Conservation (phyloP, 164 flowering plant genomes). For the Aristolochia contorta region DNA sequence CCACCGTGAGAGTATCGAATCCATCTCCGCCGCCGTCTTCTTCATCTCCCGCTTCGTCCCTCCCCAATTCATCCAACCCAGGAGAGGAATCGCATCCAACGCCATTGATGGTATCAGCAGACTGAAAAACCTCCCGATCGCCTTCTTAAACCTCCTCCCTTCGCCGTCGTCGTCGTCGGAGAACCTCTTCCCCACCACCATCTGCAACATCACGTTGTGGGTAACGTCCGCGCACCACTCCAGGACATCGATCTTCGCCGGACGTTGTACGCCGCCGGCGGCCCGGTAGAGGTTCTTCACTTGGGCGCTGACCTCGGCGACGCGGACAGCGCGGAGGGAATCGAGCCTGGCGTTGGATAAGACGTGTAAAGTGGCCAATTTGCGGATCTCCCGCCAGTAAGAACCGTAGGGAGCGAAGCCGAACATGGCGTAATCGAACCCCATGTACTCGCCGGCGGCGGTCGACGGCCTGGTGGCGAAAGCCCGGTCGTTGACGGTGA, state of each 20-base stretch:
- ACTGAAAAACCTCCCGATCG: not conserved
- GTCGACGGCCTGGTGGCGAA: conserved; percentile 8
- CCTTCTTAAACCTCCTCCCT: not conserved
- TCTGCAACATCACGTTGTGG: not conserved
- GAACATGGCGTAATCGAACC: conserved; percentile 4
- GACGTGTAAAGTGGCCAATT: not conserved
- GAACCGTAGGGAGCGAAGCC: conserved; percentile 11
- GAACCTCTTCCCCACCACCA: conserved; percentile 5
- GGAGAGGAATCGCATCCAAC: conserved; percentile 4
- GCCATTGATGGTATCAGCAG: not conserved
- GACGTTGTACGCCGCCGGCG: not conserved
- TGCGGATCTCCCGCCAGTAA: conserved; percentile 8
- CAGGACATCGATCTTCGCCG: not conserved
- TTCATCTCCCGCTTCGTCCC: conserved; percentile 3
- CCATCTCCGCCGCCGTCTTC: conserved; percentile 4
- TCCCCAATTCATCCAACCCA: conserved; percentile 2
- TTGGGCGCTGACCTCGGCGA: not conserved
- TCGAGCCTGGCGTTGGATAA: conserved; percentile 1
- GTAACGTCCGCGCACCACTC: conserved; percentile 1
- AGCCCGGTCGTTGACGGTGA: conserved; percentile 12
- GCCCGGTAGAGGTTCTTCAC: conserved; percentile 1
- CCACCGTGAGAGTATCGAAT: conserved; percentile 1
- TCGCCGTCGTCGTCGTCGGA: not conserved
- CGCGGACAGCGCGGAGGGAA: not conserved
- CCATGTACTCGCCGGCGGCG: conserved; percentile 3